Conservation (phyloP, 345 rosid genomes). For the Cochlearia excelsa region DNA sequence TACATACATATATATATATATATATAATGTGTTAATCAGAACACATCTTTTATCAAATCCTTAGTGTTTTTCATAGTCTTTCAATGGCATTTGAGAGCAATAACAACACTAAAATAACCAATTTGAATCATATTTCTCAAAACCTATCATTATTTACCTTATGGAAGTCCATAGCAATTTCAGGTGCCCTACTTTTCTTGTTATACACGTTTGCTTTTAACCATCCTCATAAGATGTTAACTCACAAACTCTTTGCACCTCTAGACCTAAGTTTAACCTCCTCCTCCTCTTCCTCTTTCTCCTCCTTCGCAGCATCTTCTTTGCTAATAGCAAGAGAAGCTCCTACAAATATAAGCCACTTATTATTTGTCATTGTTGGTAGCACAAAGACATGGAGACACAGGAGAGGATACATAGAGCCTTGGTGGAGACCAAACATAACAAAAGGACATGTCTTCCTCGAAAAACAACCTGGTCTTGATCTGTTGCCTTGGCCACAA, state of each 20-base stretch:
- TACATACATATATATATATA: not conserved
- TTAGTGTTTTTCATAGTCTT: constrained; percentile 7
- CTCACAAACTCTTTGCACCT: constrained; percentile 30
- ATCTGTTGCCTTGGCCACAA: constrained; percentile 52
- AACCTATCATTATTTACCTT: constrained; percentile 29
- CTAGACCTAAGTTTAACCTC: constrained; percentile 28
- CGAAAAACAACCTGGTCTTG: constrained; percentile 42
- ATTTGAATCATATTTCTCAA: constrained; percentile 26
- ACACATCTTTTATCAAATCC: constrained; percentile 3
- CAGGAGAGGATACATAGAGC: constrained; percentile 46
- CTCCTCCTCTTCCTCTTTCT: constrained; percentile 19
- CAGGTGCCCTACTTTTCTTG: constrained; percentile 32
- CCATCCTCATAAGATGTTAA: constrained; percentile 24
- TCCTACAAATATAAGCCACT: constrained; percentile 49
- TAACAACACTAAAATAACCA: constrained; percentile 19
- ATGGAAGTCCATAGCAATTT: constrained; percentile 31
- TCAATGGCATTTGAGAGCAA: constrained; percentile 33
- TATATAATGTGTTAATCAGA: not conserved
- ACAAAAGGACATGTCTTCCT: constrained; percentile 61
- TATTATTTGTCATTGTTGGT: constrained; percentile 48
- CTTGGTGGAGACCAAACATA: constrained; percentile 66
- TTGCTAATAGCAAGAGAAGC: constrained; percentile 3
- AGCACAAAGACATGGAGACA: constrained; percentile 43
- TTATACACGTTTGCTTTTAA: constrained; percentile 27
- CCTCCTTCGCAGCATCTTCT: constrained; percentile 1